phyloP scores from a whole-genome alignment of 1,284 basidiomycete genomes.

The Bondarzewia mesenterica region DNA sequence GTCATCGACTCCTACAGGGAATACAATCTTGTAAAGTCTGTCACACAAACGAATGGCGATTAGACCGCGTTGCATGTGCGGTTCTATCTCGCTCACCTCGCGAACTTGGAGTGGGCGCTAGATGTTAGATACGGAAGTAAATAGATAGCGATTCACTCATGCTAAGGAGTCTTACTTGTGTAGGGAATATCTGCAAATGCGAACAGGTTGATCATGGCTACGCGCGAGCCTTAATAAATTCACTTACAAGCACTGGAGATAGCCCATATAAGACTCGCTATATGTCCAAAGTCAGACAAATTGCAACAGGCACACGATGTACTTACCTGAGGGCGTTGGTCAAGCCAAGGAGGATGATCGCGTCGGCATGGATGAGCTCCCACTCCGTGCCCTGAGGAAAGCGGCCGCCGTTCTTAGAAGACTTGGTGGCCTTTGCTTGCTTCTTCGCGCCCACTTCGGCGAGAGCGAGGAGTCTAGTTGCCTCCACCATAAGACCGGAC shows the following conservation, averaged over 20 bases:
- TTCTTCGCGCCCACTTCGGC: constrained; percentile 57
- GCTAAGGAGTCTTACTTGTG: constrained; percentile 37
- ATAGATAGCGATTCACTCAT: constrained; percentile 1
- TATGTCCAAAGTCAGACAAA: too few species aligned
- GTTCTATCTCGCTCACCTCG: constrained; percentile 37
- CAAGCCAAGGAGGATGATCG: constrained; percentile 58
- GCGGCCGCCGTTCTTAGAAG: constrained; percentile 26
- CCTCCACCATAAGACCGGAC: constrained; percentile 49
- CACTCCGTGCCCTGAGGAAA: constrained; percentile 62
- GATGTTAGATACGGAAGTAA: constrained; percentile 9
- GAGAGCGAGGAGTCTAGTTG: constrained; percentile 41
- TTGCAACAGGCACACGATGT: constrained; percentile 5
- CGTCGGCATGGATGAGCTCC: constrained; percentile 67
- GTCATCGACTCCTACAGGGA: constrained; percentile 54
- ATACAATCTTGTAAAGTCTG: constrained; percentile 67
- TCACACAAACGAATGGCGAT: too few species aligned
- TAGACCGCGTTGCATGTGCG: not conserved
- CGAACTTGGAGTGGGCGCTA: constrained; percentile 68
- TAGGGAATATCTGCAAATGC: constrained; percentile 38
- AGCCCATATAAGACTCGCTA: constrained; percentile 73
- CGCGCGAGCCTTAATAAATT: too few species aligned
- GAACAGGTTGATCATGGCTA: too few species aligned
- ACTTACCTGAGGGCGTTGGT: constrained; percentile 67
- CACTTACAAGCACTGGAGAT: constrained; percentile 65
- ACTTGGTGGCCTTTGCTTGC: constrained; percentile 39